These are phyloP conservation scores for Phytophthora fragariae DNA, from an alignment of 352 stramenopile species.

Conservation along the genomic window DNA sequence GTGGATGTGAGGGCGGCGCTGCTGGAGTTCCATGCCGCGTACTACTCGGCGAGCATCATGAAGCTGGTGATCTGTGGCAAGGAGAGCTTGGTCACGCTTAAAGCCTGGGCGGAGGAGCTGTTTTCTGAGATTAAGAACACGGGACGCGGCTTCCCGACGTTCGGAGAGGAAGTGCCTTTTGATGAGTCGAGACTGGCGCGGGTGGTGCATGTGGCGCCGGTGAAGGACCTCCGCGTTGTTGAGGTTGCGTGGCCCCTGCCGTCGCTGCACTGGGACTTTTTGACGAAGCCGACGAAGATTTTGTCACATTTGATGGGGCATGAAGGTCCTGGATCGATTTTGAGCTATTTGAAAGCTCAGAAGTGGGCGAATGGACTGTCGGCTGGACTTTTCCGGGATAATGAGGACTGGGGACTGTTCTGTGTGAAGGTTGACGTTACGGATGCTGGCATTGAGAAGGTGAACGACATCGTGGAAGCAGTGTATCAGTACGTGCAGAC, in stretches of 20 bases:
- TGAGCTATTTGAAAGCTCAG: slow-evolving; percentile 92
- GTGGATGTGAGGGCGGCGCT: slow-evolving; percentile 77
- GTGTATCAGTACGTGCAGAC: slow-evolving; percentile 79
- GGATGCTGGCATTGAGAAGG: slow-evolving; percentile 64
- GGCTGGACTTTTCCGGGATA: slow-evolving; percentile 67
- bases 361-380: slow-evolving; percentile 80
- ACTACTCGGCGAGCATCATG: slow-evolving; percentile 93
- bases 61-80: slow-evolving; percentile 92
- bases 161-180: slow-evolving; percentile 58
- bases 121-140: slow-evolving; percentile 91
- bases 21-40: slow-evolving; percentile 87
- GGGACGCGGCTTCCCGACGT: slow-evolving; percentile 54
- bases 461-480: slow-evolving; percentile 65
- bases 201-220: slow-evolving; percentile 58
- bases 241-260: slow-evolving; percentile 76
- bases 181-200: slow-evolving; percentile 55
- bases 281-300: slow-evolving; percentile 86
- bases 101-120: slow-evolving; percentile 68
- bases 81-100: slow-evolving; percentile 86
- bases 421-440: slow-evolving; percentile 77
- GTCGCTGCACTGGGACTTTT: slow-evolving; percentile 60
- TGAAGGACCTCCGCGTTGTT: slow-evolving; percentile 81
- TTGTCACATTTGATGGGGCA: slow-evolving; percentile 94
- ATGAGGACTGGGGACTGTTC: slow-evolving; percentile 79
- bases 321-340: slow-evolving; percentile 92